Evolutionary conservation across 2,329 filamentous ascomycete species (phyloP).

Genomic region (Fusarium mangiferae): DNA sequence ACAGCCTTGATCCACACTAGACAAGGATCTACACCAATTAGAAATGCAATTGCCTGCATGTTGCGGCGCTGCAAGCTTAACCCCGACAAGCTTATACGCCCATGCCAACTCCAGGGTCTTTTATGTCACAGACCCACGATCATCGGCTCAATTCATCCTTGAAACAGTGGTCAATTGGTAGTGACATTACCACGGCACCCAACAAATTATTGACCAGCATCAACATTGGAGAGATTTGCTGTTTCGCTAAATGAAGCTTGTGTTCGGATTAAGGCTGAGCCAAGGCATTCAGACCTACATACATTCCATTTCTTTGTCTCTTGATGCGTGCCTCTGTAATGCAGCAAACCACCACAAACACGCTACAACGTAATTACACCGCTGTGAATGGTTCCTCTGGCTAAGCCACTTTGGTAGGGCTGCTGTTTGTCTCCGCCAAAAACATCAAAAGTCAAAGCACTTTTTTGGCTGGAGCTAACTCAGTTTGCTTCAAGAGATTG

Average conservation of each 20-base stretch:
- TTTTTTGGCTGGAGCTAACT: slow-evolving; percentile 4
- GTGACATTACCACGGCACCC: background rate
- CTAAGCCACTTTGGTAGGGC: slow-evolving; percentile 8
- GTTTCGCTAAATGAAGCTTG: background rate
- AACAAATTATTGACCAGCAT: background rate
- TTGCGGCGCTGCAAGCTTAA: slow-evolving; percentile 22
- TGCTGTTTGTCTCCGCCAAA: background rate
- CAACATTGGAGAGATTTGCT: background rate
- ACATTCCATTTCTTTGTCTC: background rate
- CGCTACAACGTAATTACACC: background rate
- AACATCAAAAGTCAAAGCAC: background rate
- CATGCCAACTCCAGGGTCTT: slow-evolving; percentile 17
- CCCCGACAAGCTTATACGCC: slow-evolving; percentile 30
- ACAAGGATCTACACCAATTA: slow-evolving; percentile 4
- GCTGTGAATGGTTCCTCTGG: background rate
- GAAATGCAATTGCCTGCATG: background rate
- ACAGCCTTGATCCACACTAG: slow-evolving; percentile 9
- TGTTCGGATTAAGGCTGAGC: background rate
- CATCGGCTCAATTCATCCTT: background rate
- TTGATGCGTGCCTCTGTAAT: background rate
- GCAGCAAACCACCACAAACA: background rate
- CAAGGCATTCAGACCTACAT: background rate
- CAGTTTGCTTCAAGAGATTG: slow-evolving; percentile 9
- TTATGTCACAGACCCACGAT: slow-evolving; percentile 13
- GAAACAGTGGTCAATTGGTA: background rate